Evolutionary conservation across 768 basidiomycete species (phyloP).

Genomic region (Pleurotus citrinopileatus): DNA sequence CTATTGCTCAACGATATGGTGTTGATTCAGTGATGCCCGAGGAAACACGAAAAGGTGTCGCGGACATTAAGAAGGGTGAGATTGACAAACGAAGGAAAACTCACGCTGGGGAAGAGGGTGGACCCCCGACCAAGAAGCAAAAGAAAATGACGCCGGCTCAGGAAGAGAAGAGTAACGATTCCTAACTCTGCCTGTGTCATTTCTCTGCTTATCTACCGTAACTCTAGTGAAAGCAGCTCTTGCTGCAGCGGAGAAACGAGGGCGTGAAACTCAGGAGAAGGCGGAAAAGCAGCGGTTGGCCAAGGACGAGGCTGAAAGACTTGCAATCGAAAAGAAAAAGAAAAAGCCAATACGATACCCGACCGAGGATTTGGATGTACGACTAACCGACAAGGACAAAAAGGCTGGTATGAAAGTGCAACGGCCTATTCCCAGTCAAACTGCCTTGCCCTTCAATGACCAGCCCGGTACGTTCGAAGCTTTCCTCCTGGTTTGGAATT

Average conservation of each 20-base stretch:
- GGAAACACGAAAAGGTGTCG: conserved; percentile 75
- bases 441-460: conserved; percentile 67
- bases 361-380: conserved; percentile 87
- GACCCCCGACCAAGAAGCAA: conserved; percentile 76
- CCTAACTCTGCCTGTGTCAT: conserved; percentile 3
- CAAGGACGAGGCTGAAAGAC: conserved; percentile 69
- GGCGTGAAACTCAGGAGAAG: conserved; percentile 69
- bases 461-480: conserved; percentile 68
- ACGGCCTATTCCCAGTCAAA: conserved; percentile 63
- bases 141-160: conserved; percentile 73
- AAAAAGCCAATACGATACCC: conserved; percentile 91
- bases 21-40: conserved; percentile 86
- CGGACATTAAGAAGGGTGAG: conserved; percentile 80
- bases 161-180: conserved; percentile 64
- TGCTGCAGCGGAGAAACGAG: conserved; percentile 55
- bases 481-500: conserved; percentile 93
- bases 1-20: conserved; percentile 81
- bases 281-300: conserved; percentile 60
- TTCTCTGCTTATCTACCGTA: conserved; percentile 18
- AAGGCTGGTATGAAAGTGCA: conserved; percentile 69
- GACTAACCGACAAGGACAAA: conserved; percentile 77
- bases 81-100: conserved; percentile 91
- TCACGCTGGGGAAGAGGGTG: conserved; percentile 83
- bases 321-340: conserved; percentile 79
- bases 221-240: conserved; percentile 20